Conservation (phyloP, 768 basidiomycete species). For the Boletus sensibilis region DNA sequence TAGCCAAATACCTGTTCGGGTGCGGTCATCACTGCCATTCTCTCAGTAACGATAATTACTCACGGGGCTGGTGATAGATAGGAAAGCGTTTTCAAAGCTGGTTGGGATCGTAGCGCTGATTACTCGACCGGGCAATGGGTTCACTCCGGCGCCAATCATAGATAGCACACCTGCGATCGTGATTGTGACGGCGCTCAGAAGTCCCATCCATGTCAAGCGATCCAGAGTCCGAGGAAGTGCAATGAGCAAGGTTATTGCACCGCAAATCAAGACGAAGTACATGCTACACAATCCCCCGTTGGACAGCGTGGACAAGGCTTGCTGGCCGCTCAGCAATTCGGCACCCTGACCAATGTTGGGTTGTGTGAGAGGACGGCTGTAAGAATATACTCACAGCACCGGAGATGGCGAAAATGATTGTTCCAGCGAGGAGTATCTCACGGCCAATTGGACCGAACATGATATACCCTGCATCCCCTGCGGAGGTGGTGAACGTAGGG, state of each 20-base stretch:
- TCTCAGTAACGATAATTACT: not conserved
- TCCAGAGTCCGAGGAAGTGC: constrained; percentile 21
- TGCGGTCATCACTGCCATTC: not conserved
- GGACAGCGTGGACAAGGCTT: constrained; percentile 48
- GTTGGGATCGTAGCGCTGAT: constrained; percentile 36
- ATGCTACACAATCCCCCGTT: constrained; percentile 48
- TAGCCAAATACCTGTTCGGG: constrained; percentile 1
- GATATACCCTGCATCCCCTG: constrained; percentile 6
- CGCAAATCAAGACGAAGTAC: constrained; percentile 46
- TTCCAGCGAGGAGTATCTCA: constrained; percentile 1
- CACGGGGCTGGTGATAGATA: constrained; percentile 4
- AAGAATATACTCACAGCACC: not conserved
- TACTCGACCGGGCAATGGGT: constrained; percentile 38
- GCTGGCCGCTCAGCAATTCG: constrained; percentile 47
- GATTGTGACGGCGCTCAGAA: constrained; percentile 44
- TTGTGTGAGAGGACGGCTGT: not conserved
- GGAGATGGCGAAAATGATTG: constrained; percentile 1
- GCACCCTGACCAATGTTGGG: not conserved
- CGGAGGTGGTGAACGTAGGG: not conserved
- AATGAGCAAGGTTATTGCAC: constrained; percentile 19
- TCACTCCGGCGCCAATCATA: constrained; percentile 50
- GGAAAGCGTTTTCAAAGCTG: constrained; percentile 38
- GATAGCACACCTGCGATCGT: constrained; percentile 45
- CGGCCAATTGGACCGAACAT: constrained; percentile 4
- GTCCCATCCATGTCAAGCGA: constrained; percentile 42